Evolutionary conservation across 2,329 filamentous ascomycete genomes (phyloP), one percentile per base, ranked within the genome.

Genomic region (Nigrospora osmanthi): DNA sequence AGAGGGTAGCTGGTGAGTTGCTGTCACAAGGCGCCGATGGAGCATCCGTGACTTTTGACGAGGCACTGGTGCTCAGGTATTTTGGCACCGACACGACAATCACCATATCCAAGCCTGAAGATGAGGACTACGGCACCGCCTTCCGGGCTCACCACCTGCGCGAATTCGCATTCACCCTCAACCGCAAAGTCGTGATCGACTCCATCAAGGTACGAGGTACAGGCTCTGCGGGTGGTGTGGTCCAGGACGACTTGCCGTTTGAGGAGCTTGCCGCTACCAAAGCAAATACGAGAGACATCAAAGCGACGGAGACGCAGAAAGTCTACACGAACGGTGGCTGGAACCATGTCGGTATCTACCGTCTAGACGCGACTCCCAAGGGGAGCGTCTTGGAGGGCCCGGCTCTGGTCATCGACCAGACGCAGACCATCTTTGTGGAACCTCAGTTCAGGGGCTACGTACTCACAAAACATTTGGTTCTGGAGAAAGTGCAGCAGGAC

Each of bases 351-450:
- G 52, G 48, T 3, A 49, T 65, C 4, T 64, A 58, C 40, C 52
- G 51, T 11, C 54, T 64, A 6, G 53, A 52, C 11, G 38, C 48
- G 10, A 45, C 64, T 3, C 38, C 49, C 5, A 51, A 51, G 40
- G 51, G 51, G 2, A 47, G 46, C 12, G 42, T 48, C 1, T 51
- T 66, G 23, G 37, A 46, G 3, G 65, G 64, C 0, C 65, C 66
- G 0, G 63, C 65, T 0, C 41, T 88, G 55, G 75, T 89, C 44
- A 82, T 83, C 28, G 85, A 85, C 55, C 77, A 80, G 37, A 84
- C 81, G 0, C 85, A 89, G 59, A 89, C 85, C 0, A 86, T 90
- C 46, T 80, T 89, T 3, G 76, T 90, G 11, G 81, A 81, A 2
- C 60, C 62, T 0, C 45, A 49, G 1, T 51, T 59, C 7, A 58